Evolutionary conservation across 257 asterid species (phyloP).

Genomic region (Gentiana straminea): DNA sequence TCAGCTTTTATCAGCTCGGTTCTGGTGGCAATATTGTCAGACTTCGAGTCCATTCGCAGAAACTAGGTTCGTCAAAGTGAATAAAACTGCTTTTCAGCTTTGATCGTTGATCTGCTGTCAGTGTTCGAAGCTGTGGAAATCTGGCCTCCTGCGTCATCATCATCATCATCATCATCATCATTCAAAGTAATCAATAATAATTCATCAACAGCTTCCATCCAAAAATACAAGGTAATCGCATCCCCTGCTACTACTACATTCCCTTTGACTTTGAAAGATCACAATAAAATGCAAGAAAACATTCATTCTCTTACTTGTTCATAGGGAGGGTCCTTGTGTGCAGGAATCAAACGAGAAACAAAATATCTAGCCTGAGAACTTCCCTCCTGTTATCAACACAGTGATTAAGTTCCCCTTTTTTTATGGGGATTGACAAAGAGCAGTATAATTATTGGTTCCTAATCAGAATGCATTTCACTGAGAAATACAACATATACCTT

Average conservation of each 20-base stretch:
- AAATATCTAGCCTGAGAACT: constrained; percentile 98
- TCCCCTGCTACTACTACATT: no score
- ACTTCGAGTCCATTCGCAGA: constrained; percentile 93
- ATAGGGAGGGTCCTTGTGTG: constrained; percentile 93
- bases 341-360: constrained; percentile 87
- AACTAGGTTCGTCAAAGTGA: constrained; percentile 91
- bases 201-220: neutral
- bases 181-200: neutral
- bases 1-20: constrained; percentile 27
- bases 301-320: constrained; percentile 51
- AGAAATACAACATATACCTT: constrained; percentile 35
- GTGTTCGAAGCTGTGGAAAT: constrained; percentile 82
- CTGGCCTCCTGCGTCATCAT: constrained; percentile 61
- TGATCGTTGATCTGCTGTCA: constrained; percentile 66
- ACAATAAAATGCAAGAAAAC: neutral
- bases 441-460: no score
- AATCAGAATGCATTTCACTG: constrained; percentile 5
- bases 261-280: neutral
- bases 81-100: constrained; percentile 83
- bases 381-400: constrained; percentile 65
- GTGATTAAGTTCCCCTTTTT: neutral
- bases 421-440: no score
- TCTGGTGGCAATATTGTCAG: constrained; percentile 80
- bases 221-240: neutral
- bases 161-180: neutral